These are phyloP conservation scores for Aureobasidium sp. DNA, from an alignment of 2,329 filamentous ascomycete genomes.

Conservation along the genomic window DNA sequence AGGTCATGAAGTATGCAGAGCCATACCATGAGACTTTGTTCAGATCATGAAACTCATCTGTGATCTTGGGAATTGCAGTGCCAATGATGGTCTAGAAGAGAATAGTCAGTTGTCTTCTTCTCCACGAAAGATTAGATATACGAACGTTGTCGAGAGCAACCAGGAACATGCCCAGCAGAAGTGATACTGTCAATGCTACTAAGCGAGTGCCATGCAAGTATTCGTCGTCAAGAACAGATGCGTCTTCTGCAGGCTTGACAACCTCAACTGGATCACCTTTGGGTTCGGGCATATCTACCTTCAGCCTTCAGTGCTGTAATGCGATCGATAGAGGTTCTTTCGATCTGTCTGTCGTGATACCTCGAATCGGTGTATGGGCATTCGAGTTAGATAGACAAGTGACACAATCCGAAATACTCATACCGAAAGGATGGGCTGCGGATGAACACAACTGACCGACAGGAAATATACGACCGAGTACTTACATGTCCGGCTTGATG, in stretches of 20 bases:
- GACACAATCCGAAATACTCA: not conserved
- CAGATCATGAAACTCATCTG: slow-evolving; percentile 27
- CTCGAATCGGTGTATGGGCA: not conserved
- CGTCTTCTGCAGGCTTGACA: not conserved
- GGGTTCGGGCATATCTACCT: not conserved
- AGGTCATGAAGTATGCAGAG: slow-evolving; percentile 9
- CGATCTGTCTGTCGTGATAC: not conserved
- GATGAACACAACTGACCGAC: not conserved
- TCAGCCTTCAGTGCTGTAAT: not conserved
- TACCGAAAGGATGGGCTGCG: not conserved
- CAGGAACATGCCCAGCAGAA: slow-evolving; percentile 16
- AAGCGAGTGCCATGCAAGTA: not conserved
- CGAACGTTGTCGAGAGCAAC: slow-evolving; percentile 16
- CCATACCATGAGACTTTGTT: slow-evolving; percentile 27
- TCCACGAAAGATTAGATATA: not conserved
- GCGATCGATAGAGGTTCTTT: not conserved
- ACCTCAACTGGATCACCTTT: not conserved
- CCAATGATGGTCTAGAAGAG: slow-evolving; percentile 16
- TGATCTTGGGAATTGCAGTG: slow-evolving; percentile 28
- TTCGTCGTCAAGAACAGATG: not conserved
- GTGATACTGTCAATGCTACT: not conserved
- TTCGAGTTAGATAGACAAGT: not conserved
- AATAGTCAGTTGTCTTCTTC: not conserved
- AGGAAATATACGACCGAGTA: not conserved
- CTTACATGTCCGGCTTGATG: not conserved